Evolutionary conservation across 176 grass and related monocot genomes (phyloP).

Genomic region (Themeda triandra): DNA sequence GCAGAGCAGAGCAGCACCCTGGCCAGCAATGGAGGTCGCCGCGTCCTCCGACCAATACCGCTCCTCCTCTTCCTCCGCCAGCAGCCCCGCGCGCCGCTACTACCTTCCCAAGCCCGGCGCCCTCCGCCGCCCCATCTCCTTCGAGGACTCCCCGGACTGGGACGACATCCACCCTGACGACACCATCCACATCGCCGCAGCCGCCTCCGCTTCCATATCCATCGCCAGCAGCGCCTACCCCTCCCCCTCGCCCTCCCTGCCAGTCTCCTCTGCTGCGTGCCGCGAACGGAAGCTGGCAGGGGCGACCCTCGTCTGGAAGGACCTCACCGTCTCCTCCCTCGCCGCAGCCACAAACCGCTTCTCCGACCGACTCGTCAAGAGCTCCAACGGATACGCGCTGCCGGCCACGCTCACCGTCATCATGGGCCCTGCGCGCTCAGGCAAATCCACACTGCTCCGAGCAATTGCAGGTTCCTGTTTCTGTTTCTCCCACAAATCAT

Average conservation of each 20-base stretch:
- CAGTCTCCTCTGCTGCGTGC: conserved; percentile 21
- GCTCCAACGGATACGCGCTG: conserved; percentile 83
- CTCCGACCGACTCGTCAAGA: conserved; percentile 73
- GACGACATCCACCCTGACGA: conserved; percentile 76
- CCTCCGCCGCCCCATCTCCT: conserved; percentile 65
- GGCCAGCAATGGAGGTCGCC: conserved; percentile 23
- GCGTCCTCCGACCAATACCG: conserved; percentile 73
- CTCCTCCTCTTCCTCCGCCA: conserved; percentile 76
- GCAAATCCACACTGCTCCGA: conserved; percentile 86
- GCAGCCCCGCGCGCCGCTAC: conserved; percentile 58
- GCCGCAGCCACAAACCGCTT: conserved; percentile 30
- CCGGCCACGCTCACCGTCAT: conserved; percentile 90
- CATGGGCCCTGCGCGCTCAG: conserved; percentile 85
- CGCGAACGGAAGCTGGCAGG: conserved; percentile 71
- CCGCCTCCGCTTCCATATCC: conserved; percentile 47
- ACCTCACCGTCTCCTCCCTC: conserved; percentile 66
- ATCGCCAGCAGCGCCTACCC: conserved; percentile 62
- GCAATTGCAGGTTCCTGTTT: conserved; percentile 63
- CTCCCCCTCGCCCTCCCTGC: conserved; percentile 44
- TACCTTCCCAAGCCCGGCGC: conserved; percentile 67
- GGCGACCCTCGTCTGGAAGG: conserved; percentile 85
- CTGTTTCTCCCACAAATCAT: not conserved
- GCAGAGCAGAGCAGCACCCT: not conserved
- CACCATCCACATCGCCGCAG: conserved; percentile 41
- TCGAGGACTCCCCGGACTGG: conserved; percentile 97